Conservation (phyloP, 306 rosid genomes). For the Rosa persica region DNA sequence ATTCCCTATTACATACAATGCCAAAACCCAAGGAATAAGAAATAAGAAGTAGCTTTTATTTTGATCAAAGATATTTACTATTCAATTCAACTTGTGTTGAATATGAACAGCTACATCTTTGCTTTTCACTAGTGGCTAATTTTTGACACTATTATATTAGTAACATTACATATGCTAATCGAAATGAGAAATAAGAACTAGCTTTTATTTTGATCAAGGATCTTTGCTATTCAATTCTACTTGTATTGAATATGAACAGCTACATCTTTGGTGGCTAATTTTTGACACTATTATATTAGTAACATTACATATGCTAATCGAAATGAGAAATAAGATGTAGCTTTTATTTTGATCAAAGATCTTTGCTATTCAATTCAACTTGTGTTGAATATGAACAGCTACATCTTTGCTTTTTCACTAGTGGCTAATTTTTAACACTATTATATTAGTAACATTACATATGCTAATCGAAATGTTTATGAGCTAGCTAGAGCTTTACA, state of each 20-base stretch:
- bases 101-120: background rate
- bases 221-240: conserved; percentile 8
- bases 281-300: background rate
- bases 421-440: background rate
- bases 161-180: too few species aligned
- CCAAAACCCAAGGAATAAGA: too few species aligned
- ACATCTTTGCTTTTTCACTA: background rate
- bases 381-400: conserved; percentile 12
- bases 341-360: background rate
- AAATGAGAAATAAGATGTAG: too few species aligned
- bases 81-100: conserved; percentile 18
- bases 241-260: conserved; percentile 15
- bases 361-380: conserved; percentile 10
- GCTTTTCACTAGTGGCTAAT: too few species aligned
- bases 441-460: background rate
- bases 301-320: too few species aligned
- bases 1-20: too few species aligned
- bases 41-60: background rate
- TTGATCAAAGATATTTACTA: background rate
- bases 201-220: background rate
- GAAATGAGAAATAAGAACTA: too few species aligned
- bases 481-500: background rate
- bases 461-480: background rate
- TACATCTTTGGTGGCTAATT: background rate
- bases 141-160: background rate